Evolutionary conservation across 2,329 filamentous ascomycete species (phyloP), one percentile per base, ranked within the genome.

Genomic region (Aureobasidium sp.): DNA sequence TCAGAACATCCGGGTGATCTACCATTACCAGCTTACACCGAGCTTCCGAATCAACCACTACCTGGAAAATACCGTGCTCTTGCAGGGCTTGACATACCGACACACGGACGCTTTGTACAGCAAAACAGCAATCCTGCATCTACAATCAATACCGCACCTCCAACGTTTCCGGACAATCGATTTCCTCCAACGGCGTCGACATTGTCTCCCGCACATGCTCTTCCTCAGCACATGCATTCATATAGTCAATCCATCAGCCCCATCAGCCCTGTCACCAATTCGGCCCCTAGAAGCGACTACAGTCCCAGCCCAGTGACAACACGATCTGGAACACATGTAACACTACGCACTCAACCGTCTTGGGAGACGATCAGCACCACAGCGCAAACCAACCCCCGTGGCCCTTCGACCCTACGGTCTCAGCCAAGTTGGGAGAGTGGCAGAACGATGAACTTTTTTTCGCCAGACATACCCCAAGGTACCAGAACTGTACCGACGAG

Each of bases 11-110:
- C 89, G 67, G 88, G 89, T 84, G 87, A 90, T n/a, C 85, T 89
- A 11, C 87, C 89, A 5, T 87, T 90, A 25, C 89, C 89, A 3
- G 88, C 89, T 1, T 94, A 94, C 67, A 82, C 84, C 33, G 83
- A 84, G 63, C 84, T 88, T 2, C 71, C 74, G 4, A 71, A 77
- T 54, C 69, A 71, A 42, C 71, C 71, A 35, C 60, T 74, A 2
- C 71, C 71, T 8, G 68, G 69, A 40, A 66, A 70, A 7, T 74
- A 71, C 45, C 65, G 71, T 21, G 69, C 68, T 6, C 65, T 74
- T 65, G 71, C 71, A 57, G 71, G 71, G 0, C 62, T 74, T 4
- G 70, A 73, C 51, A 62, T 63, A n/a, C 70, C 68, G 9, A 19
- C 37, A 21, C 37, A 43, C 45, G 46, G 47, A 17, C 55, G 53